Conservation (phyloP, 768 basidiomycete genomes). For the Heimioporus sp. region DNA sequence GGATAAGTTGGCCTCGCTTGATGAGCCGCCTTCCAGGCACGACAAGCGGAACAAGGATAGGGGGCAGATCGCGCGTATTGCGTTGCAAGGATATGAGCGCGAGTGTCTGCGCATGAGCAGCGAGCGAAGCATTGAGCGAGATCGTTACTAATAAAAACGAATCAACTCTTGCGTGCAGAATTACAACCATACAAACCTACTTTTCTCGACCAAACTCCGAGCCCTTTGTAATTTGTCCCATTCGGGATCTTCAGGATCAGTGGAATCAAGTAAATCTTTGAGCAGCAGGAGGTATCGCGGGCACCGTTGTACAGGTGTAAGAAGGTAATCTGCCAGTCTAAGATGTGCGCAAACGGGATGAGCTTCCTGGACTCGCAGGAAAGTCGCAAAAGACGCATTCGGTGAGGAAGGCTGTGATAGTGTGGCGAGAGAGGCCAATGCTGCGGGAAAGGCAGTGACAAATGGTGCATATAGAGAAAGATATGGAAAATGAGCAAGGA, state of each 20-base stretch:
- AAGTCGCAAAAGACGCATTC: slow-evolving; percentile 52
- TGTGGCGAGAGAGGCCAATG: slow-evolving; percentile 55
- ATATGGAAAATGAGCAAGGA: slow-evolving; percentile 84
- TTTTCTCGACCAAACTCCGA: slow-evolving; percentile 70
- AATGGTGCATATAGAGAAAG: slow-evolving; percentile 86
- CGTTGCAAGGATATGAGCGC: slow-evolving; percentile 76
- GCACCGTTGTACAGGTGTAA: slow-evolving; percentile 85
- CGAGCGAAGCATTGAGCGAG: slow-evolving; percentile 77
- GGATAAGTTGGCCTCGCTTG: slow-evolving; percentile 61
- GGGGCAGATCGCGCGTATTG: slow-evolving; percentile 70
- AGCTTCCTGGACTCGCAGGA: slow-evolving; percentile 62
- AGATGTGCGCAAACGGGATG: slow-evolving; percentile 72
- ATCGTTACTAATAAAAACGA: slow-evolving; percentile 55
- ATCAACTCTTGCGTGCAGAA: background rate
- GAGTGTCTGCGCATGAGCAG: slow-evolving; percentile 75
- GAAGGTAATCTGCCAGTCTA: slow-evolving; percentile 79
- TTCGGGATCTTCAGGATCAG: slow-evolving; percentile 65
- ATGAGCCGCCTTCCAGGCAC: slow-evolving; percentile 78
- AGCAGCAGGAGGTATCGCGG: slow-evolving; percentile 83
- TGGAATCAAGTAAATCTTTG: slow-evolving; percentile 75
- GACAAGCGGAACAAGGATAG: slow-evolving; percentile 75
- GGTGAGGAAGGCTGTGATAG: slow-evolving; percentile 47
- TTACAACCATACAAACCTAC: slow-evolving; percentile 38
- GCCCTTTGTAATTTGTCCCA: slow-evolving; percentile 57
- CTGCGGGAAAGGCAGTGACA: slow-evolving; percentile 71